Conservation (phyloP, 1,284 basidiomycete genomes). For the Apiotrichum laibachii region DNA sequence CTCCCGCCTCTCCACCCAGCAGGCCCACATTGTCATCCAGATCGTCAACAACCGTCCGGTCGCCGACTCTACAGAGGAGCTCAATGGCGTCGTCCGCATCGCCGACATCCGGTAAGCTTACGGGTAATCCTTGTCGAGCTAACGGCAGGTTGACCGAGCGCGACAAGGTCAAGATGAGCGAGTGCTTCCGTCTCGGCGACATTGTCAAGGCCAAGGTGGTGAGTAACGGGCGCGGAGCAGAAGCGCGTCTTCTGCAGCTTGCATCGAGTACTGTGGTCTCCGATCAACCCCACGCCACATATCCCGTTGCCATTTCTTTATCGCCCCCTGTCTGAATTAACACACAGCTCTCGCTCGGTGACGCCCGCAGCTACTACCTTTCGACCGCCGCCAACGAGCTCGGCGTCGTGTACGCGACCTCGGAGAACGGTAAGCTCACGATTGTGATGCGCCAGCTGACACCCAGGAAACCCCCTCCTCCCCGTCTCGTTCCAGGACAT, state of each 20-base stretch:
- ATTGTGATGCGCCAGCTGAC: neutral
- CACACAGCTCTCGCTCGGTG: slow-evolving; percentile 80
- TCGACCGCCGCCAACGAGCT: slow-evolving; percentile 92
- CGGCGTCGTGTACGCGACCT: slow-evolving; percentile 57
- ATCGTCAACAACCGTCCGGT: slow-evolving; percentile 88
- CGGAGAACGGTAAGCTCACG: slow-evolving; percentile 44
- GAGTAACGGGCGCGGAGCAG: slow-evolving; percentile 45
- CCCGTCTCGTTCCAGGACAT: slow-evolving; percentile 53
- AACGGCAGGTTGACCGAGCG: slow-evolving; percentile 69
- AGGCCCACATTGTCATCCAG: slow-evolving; percentile 82
- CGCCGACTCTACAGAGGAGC: slow-evolving; percentile 78
- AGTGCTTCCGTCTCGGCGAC: slow-evolving; percentile 95
- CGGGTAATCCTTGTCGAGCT: neutral
- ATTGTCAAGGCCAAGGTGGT: slow-evolving; percentile 90
- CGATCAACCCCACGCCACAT: neutral
- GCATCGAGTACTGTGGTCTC: neutral
- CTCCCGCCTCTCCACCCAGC: slow-evolving; percentile 78
- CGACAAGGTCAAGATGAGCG: slow-evolving; percentile 86
- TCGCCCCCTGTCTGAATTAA: neutral
- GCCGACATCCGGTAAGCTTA: slow-evolving; percentile 72
- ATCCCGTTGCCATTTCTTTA: neutral
- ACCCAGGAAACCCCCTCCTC: slow-evolving; percentile 44
- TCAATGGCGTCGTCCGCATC: slow-evolving; percentile 82
- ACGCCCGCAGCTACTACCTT: slow-evolving; percentile 88
- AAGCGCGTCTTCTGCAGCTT: too few relatives aligned